phyloP scores from a whole-genome alignment of 208 protist species.

The Leishmania tarentolae region DNA sequence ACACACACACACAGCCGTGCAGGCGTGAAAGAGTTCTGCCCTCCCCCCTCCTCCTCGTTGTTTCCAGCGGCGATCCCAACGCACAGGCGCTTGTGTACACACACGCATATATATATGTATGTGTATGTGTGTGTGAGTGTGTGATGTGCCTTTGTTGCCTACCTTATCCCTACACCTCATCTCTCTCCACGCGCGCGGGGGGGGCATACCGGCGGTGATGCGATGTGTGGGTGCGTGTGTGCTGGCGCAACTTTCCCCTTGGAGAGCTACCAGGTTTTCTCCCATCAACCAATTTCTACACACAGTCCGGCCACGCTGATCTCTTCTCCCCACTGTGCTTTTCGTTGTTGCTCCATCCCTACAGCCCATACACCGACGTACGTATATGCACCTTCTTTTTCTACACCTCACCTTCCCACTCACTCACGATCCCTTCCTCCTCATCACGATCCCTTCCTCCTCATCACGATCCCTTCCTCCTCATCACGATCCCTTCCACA shows the following conservation, averaged over 20 bases:
- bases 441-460: background rate
- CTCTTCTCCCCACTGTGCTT: background rate
- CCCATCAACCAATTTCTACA: background rate
- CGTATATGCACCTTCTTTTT: background rate
- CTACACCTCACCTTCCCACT: too few species aligned
- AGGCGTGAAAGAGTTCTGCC: background rate
- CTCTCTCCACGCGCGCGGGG: background rate
- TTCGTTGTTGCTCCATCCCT: background rate
- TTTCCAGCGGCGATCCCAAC: background rate
- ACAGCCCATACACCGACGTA: background rate
- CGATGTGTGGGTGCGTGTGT: background rate
- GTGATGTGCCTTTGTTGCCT: too few species aligned
- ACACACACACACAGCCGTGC: background rate
- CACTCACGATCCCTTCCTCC: too few species aligned
- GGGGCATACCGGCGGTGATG: background rate
- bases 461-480: background rate
- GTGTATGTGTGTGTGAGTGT: background rate
- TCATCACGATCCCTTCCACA: background rate
- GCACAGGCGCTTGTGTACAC: background rate
- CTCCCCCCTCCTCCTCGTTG: constrained; percentile 2
- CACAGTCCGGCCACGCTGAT: background rate
- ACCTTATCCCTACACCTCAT: background rate
- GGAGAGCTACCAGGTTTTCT: background rate
- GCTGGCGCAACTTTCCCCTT: background rate
- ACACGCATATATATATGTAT: background rate